Base-by-base conservation (phyloP, 441 rosid species). In the Dalechampia spathulata region DNA sequence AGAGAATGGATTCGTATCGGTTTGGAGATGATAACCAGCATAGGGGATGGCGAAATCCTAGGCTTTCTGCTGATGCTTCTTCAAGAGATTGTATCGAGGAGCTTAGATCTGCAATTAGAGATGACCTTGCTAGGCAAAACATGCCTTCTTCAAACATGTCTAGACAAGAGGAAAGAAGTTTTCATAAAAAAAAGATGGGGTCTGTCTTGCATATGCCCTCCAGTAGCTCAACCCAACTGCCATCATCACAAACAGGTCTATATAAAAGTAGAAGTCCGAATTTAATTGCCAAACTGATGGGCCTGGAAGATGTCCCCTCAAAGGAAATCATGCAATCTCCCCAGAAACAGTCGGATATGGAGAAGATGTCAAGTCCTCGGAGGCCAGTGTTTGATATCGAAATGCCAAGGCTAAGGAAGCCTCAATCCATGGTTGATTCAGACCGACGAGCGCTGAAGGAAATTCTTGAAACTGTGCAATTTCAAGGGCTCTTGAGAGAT, bases 281-380 rank as follows among this genome's bases (percentile, higher is more conserved):
- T 59, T 71, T 92, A 79, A 77, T 92, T 15, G 97, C 99, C 60
- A 89, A 78, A 81, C 83, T 92, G 47, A 92, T 92, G 99, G 99
- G 99, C 49, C 66, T 89, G 46, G 97, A 88, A 64, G 88, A 70
- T 40, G 58, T 79, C n/a, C 80, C 83, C 19, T 56, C 66, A 20
- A 77, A 65, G 58, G 58, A 69, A 54, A 44, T 48, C 49, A 63
- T 55, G 62, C 37, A 38, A 54, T n/a, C 49, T 64, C 45, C 63
- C 13, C 64, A 37, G 34, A 66, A 54, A 48, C 77, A 62, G 60
- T 10, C 59, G 25, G 70, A 22, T n/a, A n/a, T n/a, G n/a, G n/a
- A n/a, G n/a, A n/a, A n/a, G n/a, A n/a, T n/a, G n/a, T n/a, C n/a
- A n/a, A n/a, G n/a, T n/a, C n/a, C n/a, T 20, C 60, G 28, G n/a